Percentiles rank a stretch among this genome's conserved stretches.
phyloP scores from a whole-genome alignment of 768 basidiomycete genomes.

The Rickenella mellea region DNA sequence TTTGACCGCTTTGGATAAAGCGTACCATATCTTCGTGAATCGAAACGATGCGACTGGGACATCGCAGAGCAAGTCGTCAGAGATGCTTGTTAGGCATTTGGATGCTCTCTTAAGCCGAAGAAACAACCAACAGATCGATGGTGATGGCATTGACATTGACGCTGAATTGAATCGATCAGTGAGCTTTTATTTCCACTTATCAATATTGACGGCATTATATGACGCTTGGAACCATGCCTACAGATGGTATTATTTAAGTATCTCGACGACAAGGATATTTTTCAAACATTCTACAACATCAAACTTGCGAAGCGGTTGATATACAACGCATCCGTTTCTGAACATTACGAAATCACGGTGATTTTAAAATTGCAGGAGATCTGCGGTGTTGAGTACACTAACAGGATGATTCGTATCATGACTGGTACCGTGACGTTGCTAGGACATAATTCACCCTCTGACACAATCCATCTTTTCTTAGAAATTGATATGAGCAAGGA shows the following conservation, averaged over 20 bases:
- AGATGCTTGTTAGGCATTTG: slow-evolving; percentile 87
- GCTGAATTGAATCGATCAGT: slow-evolving; percentile 80
- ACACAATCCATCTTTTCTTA: slow-evolving; percentile 25
- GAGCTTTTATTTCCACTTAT: slow-evolving; percentile 8
- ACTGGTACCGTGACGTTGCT: slow-evolving; percentile 55
- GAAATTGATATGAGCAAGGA: slow-evolving; percentile 96
- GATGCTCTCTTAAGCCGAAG: slow-evolving; percentile 84
- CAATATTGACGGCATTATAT: background rate
- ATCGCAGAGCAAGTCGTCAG: slow-evolving; percentile 71
- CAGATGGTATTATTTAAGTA: slow-evolving; percentile 98
- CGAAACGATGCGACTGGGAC: slow-evolving; percentile 84
- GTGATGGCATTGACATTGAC: slow-evolving; percentile 83
- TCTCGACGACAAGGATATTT: slow-evolving; percentile 97
- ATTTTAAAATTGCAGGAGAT: slow-evolving; percentile 94
- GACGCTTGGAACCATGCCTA: slow-evolving; percentile 3
- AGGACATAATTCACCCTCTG: too few relatives aligned
- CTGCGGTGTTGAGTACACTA: slow-evolving; percentile 94
- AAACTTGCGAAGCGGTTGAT: slow-evolving; percentile 90
- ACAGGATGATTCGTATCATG: slow-evolving; percentile 95
- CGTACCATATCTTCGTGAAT: slow-evolving; percentile 92
- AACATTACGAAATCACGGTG: slow-evolving; percentile 95
- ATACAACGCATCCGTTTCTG: slow-evolving; percentile 82
- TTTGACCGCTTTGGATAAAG: slow-evolving; percentile 87
- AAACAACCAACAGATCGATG: slow-evolving; percentile 92
- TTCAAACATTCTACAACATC: slow-evolving; percentile 95